A percentile compares a stretch with the other conserved stretches of the same genome.
These are phyloP conservation scores for Tolypocladium ovalisporum DNA, from an alignment of 2,329 filamentous ascomycete species.

Conservation along the genomic window DNA sequence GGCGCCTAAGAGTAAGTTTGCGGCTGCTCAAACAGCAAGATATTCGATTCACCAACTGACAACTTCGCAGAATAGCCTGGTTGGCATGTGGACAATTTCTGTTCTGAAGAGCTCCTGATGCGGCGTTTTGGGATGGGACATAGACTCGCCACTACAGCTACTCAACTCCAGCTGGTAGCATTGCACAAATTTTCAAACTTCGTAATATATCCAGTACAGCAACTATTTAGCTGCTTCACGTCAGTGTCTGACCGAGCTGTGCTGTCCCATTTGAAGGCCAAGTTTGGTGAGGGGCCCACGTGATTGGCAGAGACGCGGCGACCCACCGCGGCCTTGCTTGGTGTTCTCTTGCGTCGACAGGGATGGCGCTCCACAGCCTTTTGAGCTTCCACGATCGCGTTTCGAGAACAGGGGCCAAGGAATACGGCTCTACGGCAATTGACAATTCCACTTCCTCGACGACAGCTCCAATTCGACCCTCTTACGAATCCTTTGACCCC, in stretches of 20 bases:
- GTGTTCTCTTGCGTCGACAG: slow-evolving; percentile 1
- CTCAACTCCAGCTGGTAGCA: neutral
- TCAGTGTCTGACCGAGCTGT: neutral
- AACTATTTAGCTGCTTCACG: neutral
- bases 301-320: slow-evolving; percentile 22
- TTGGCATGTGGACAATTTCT: too few species aligned
- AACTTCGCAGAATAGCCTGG: neutral
- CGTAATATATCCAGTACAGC: neutral
- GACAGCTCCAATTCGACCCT: neutral
- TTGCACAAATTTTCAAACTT: neutral
- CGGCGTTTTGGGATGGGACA: neutral
- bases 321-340: neutral
- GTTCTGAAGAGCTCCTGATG: neutral
- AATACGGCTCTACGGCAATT: neutral
- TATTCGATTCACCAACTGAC: neutral
- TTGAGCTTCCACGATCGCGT: slow-evolving; percentile 1
- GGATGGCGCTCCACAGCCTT: slow-evolving; percentile 1
- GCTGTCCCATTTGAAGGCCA: neutral
- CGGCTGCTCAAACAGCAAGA: neutral
- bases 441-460: neutral
- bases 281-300: slow-evolving; percentile 1
- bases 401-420: neutral
- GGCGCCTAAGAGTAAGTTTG: slow-evolving; percentile 28
- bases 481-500: too few species aligned
- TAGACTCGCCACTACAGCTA: neutral